Base-by-base conservation (phyloP, 2,329 filamentous ascomycete species). In the Trichoderma sp. region DNA sequence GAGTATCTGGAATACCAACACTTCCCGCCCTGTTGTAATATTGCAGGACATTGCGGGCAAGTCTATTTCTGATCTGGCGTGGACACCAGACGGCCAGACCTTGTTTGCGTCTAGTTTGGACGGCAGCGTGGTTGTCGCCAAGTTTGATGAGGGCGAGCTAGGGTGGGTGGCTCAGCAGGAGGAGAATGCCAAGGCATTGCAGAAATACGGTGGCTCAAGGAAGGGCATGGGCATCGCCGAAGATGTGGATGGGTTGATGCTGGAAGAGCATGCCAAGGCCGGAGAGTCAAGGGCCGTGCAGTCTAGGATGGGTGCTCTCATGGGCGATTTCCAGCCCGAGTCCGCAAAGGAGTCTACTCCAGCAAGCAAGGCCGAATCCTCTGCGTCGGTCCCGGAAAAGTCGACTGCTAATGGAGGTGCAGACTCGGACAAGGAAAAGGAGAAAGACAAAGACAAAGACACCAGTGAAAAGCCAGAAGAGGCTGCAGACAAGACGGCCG, bases 1-100 rank as follows among this genome's bases (percentile, higher is more conserved):
- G 56, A 98, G 94, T 78, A 92, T 99, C 47, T 99, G 96, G 96
- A 98, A 98, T 77, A 99, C 97, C 1, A 97, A 94, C 78, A 97
- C 93, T 28, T 95, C 96, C 0, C 87, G 96, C 26, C 96, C 96
- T 0, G 91, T 98, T 24, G 91, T 98, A 24, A 94, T 98, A 67
- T 87, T 94, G 11, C 94, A 97, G 79, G 95, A 98, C 77, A 82
- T 99, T 72, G 91, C 93, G 21, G 90, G 90, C 56, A 99, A 99
- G 80, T 93, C 96, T 0, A 95, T 99, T 75, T 97, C 94, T 1
- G 96, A 99, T 82, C 85, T 99, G 68, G 90, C 95, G 0, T 99
- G 96, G 96, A 92, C 92, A 6, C 96, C 96, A 0, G 94, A 97
- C 80, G 97, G 96, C 3, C 92, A 93, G 78, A 94, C 91, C 0